Base-by-base conservation (phyloP, 305 asterid species). In the Stenogyne calaminthoides region DNA sequence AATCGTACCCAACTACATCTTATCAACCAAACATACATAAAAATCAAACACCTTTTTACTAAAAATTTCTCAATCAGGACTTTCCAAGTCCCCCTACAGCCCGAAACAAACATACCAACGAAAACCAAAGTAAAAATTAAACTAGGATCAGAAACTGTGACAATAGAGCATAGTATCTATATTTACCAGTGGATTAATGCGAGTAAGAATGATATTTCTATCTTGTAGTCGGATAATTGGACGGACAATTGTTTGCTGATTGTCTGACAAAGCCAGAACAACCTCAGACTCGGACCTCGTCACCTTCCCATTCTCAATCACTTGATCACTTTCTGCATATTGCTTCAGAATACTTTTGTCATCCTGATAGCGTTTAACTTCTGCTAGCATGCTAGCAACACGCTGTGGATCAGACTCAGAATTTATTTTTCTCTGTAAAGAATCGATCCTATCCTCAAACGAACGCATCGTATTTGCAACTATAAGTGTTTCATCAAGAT, bases 381-480 rank as follows among this genome's bases (percentile, higher is more conserved):
- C 99, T 18, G 97, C 91, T 72, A 85, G 66, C 86, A 94, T 87
- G 80, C 91, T 86, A 60, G 95, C 76, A 32, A 75, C 82, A 74
- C 99, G 97, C 36, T 85, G 97, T 59, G 91, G 97, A 84, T 94
- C 99, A 78, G 87, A 34, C 80, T 92, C 99, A 0, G 84, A 76
- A 78, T 74, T 88, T 66, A 90, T 72, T 80, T 88, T 94, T 64
- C 96, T 85, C 84, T 87, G 98, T 81, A 94, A 70, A 57, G 91
- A 88, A 62, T 90, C 98, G 70, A 94, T 94, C 77, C 88, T 90
- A 71, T 94, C 99, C 85, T 94, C 99, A 78, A 94, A 94, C 6
- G 99, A 94, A 7, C 98, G 91, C 95, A 94, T 81, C 15, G 99
- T 94, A 72, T 94, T 94, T 62, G 99, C 99, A 55, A 94, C 99